Base-by-base conservation (phyloP, 352 stramenopile species). In the Phytophthora macrochlamydospora region DNA sequence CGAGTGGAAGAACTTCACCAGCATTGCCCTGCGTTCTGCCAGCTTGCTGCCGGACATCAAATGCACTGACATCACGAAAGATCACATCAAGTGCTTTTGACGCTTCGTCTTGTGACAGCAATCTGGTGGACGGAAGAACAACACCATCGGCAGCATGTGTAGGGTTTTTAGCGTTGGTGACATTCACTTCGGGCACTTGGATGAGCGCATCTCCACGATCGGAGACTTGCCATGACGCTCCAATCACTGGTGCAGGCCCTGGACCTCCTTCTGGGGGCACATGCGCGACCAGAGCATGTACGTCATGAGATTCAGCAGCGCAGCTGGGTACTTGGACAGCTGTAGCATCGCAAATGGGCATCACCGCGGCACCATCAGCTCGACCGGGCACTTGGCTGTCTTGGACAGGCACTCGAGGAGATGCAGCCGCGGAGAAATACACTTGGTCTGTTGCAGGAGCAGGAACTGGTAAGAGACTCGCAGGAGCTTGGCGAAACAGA, bases 1-100 rank as follows among this genome's bases (percentile, higher is more conserved):
- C 42, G 4, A 13, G 0, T 4, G 53, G 38, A 37, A 61, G 59
- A 4, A 67, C 1, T 2, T 55, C 51, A 2, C 51, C 51, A 9
- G 29, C 42, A 9, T 56, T 67, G 24, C 18, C n/a, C 3, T 51
- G 45, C 7, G 46, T 62, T 24, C 35, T 9, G 0, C 33, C 45
- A 43, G 56, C 8, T 11, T 50, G 1, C n/a, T 62, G 56, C 5
- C 45, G 56, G 32, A 51, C 37, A 28, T 56, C 45, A 37, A 32
- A 9, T 7, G 12, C 14, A 4, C 29, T 56, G 7, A 56, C 18
- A 3, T n/a, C 6, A 12, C n/a, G 14, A n/a, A 56, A 56, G 6
- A 56, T n/a, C 51, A 48, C 42, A 48, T n/a, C 6, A n/a, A 48
- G 42, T 48, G 11, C n/a, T 24, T n/a, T 28, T 29, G 42, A 8